Base-by-base conservation (phyloP, 176 grass and related monocot genomes). In the Oryza glumipatula region DNA sequence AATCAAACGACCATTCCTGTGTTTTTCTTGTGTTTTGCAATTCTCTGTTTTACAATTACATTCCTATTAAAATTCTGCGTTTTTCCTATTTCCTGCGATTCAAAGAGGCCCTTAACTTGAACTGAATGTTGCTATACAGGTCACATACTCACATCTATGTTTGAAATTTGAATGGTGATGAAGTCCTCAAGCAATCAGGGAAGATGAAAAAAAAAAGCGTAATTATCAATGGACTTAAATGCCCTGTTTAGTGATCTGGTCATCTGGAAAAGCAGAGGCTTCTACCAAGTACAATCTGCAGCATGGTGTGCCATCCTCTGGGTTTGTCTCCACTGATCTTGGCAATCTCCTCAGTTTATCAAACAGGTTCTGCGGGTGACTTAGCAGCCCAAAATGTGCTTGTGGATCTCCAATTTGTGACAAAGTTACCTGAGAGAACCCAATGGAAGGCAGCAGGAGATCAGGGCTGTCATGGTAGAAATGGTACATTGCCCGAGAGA, bases 391-490 rank as follows among this genome's bases (percentile, higher is more conserved):
- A 66, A 98, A 98, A 88, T 92, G 84, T 38, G 93, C 96, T 78
- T 98, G 89, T 4, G 89, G 82, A 21, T 98, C 96, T 41, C 93
- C 96, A 76, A 98, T 95, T 78, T 98, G 93, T 68, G 93, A 87
- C 61, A 98, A 44, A 28, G 89, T 98, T 26, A 91, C 91, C 44
- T 88, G 78, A 28, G 82, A 82, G 71, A 92, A 98, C 13, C 96
- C 96, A 24, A 98, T 86, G 76, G 89, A 76, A 52, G 93, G 89
- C 38, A 98, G 85, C 41, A 98, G 71, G 60, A 90, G 80, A 67
- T 98, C 96, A 74, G 96, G 96, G 74, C 81, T 95, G 35, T 98
- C 96, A 58, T 94, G 90, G 86, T 96, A 92, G 73, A 98, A 98
- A 78, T 98, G 96, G 81, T 90, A 98, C 72, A 87, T 89, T 11